Evolutionary conservation across 1,284 basidiomycete genomes (phyloP).

Genomic region (Papiliotrema flavescens): DNA sequence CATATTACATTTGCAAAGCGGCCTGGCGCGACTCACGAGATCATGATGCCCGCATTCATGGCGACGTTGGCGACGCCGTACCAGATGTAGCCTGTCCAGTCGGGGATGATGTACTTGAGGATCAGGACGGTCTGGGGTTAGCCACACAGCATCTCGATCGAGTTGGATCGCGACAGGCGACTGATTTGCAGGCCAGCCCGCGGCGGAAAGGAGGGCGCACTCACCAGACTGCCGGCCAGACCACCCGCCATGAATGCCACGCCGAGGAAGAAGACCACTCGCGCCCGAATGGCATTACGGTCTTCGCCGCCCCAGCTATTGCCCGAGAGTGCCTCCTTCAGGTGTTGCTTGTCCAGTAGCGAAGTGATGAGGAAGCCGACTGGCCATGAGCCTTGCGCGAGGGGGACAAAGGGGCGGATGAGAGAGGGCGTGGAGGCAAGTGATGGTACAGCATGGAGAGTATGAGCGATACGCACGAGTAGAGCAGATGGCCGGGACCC

Average conservation of each 20-base stretch:
- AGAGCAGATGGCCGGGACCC: constrained; percentile 93
- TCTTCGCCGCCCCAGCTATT: constrained; percentile 57
- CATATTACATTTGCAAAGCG: neutral
- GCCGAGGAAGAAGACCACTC: constrained; percentile 87
- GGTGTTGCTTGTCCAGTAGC: constrained; percentile 88
- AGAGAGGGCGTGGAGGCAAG: too few species aligned
- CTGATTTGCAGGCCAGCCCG: too few species aligned
- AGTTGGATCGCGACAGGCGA: neutral
- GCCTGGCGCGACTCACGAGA: constrained; percentile 48
- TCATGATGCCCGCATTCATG: constrained; percentile 88
- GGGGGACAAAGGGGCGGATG: neutral
- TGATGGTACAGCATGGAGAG: neutral
- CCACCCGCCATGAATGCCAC: constrained; percentile 97
- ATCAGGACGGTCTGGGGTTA: constrained; percentile 72
- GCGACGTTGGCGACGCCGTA: constrained; percentile 94
- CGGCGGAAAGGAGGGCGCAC: constrained; percentile 46
- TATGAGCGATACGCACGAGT: constrained; percentile 52
- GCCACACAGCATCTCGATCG: neutral
- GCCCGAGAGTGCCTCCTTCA: constrained; percentile 73
- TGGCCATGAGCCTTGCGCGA: constrained; percentile 8
- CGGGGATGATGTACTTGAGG: constrained; percentile 81
- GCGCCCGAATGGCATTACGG: constrained; percentile 81
- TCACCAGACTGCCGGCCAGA: constrained; percentile 83
- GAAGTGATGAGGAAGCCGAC: constrained; percentile 91
- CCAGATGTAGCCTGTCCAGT: constrained; percentile 76